Base-by-base conservation (phyloP, 306 rosid species). In the Cucurbita ficifolia region DNA sequence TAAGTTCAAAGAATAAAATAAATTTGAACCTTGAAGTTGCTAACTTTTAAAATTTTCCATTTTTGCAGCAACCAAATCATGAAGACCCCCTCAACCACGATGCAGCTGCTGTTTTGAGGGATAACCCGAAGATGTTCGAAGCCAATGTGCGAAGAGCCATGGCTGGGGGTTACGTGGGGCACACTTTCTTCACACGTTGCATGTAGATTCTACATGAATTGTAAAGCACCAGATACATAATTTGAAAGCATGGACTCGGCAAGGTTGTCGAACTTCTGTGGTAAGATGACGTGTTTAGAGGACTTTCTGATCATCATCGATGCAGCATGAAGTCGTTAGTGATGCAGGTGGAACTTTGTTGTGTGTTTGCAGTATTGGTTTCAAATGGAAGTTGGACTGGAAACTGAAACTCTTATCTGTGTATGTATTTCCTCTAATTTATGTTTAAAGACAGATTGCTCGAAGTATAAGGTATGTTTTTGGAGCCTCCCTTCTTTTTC, bases 151-250 rank as follows among this genome's bases (percentile, higher is more conserved):
- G 88, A 74, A 80, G 86, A 74, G 90, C 90, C 12, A 84, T 86
- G 82, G 74, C 86, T 46, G 90, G 90, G 57, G 90, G 90, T 19
- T 86, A 84, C 72, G 83, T 84, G 8, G 90, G 88, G 48, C 84
- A 86, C 29, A 80, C 83, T 48, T 79, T 51, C 70, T 86, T 86
- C 75, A 72, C 88, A 0, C 86, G 90, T 1, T 86, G 90, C 78
- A 42, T 82, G 63, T 84, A 82, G 76, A 38, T 43, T 50, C 71
- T 45, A 61, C 70, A 50, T 35, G 76, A 45, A 72, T 35, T 24
- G 35, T 36, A 72, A 72, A 53, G 64, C 76, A 39, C 19, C 52
- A 5, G 45, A 70, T 70, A 24, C 58, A 49, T 29, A 9, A 70
- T 70, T 70, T 17, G 59, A 70, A 70, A 38, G 22, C 74, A 29